Base-by-base conservation (phyloP, 2,329 filamentous ascomycete species). In the Apiospora saccharicola region DNA sequence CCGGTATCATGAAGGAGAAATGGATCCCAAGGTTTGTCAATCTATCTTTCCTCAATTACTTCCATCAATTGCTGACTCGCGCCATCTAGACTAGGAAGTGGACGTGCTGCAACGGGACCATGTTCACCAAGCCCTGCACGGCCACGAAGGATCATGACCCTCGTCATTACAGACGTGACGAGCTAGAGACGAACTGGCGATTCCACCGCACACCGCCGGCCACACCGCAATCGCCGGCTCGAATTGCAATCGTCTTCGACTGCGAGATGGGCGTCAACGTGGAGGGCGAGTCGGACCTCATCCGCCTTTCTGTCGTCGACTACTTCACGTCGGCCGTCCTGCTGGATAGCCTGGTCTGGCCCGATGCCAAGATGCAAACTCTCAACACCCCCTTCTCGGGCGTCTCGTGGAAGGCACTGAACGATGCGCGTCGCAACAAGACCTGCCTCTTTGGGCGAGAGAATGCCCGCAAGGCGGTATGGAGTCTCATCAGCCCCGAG, bases 351-450 rank as follows among this genome's bases (percentile, higher is more conserved):
- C 57, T 64, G 1, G 34, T 64, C 19, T 64, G 57, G 57, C 57
- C 57, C 57, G 57, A 64, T 14, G 34, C 10, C 57, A 64, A 41
- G 57, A 64, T 64, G 57, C n/a, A 37, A 8, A 10, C 10, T 13
- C 57, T 64, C 30, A 64, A n/a, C 34, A 64, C 57, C 19, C 34
- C 57, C 1, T 64, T 64, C 34, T 64, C 57, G 34, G 57, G 57
- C 2, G 57, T 64, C 30, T 64, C 57, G 19, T 64, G 57, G 57
- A 64, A 64, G 7, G 57, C 57, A 19, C 14, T 64, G 57, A 64
- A 64, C 12, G 30, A 37, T 2, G 57, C 57, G 4, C 57, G 34
- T 1, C 57, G 57, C 34, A 64, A 64, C 19, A 37, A 30, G 30
- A 41, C 30, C 8, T 64, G 57, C 4, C 19, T 64, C 34, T 41